Conservation (phyloP, 192 early-diverging fungal species). For the Cetraspora pellucida region DNA sequence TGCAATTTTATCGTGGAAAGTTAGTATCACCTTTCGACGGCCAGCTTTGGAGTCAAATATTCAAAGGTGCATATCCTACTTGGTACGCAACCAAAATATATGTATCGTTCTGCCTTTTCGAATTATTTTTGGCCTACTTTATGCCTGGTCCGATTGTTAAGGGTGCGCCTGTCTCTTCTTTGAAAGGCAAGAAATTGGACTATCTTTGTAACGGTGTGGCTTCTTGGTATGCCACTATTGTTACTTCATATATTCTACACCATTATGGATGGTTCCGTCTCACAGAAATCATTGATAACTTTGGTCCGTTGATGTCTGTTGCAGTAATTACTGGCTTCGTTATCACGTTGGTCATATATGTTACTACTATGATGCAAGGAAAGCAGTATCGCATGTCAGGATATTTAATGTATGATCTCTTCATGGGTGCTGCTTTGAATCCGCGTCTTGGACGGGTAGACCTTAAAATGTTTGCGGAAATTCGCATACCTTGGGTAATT, state of each 20-base stretch:
- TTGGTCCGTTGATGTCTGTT: constrained; percentile 58
- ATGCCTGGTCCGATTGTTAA: constrained; percentile 70
- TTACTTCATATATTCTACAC: constrained; percentile 50
- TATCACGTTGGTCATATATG: constrained; percentile 46
- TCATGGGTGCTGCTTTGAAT: constrained; percentile 53
- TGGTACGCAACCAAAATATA: constrained; percentile 61
- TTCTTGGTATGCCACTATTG: constrained; percentile 53
- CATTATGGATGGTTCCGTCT: constrained; percentile 48
- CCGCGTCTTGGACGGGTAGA: constrained; percentile 50
- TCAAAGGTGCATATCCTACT: constrained; percentile 58
- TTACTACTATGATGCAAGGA: constrained; percentile 37
- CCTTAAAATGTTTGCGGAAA: constrained; percentile 57
- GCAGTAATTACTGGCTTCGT: constrained; percentile 54
- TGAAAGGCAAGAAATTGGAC: constrained; percentile 53
- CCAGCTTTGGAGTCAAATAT: constrained; percentile 49
- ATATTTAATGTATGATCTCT: constrained; percentile 50
- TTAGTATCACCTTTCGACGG: constrained; percentile 51
- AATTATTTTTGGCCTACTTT: constrained; percentile 59
- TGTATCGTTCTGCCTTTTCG: constrained; percentile 59
- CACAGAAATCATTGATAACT: constrained; percentile 56
- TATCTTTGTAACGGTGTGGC: constrained; percentile 60
- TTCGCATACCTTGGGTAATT: constrained; percentile 49
- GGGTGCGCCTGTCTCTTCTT: constrained; percentile 69
- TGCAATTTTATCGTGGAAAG: constrained; percentile 67
- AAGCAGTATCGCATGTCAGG: constrained; percentile 60